Conservation (phyloP, 106 monocot species). For the Xerophyta viscosa region DNA sequence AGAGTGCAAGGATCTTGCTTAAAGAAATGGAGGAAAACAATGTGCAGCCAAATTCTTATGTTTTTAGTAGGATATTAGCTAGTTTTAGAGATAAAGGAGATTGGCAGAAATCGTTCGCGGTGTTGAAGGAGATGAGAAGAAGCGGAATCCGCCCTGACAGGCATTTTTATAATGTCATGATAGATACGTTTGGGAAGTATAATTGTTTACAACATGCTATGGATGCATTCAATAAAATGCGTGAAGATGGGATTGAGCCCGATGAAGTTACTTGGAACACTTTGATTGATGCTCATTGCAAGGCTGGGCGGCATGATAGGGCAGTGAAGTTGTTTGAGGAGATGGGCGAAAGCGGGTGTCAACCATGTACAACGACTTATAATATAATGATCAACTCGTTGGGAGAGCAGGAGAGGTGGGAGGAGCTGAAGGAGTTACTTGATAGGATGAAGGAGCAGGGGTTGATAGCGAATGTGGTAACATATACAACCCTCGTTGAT, state of each 20-base stretch:
- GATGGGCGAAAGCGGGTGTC: constrained; percentile 53
- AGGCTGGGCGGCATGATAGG: constrained; percentile 53
- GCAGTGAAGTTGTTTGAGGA: constrained; percentile 66
- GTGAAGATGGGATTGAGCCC: constrained; percentile 61
- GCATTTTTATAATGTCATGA: constrained; percentile 98
- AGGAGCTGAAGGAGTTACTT: constrained; percentile 49
- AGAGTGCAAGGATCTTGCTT: constrained; percentile 68
- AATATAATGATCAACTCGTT: constrained; percentile 84
- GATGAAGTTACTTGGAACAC: constrained; percentile 88
- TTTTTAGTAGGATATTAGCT: constrained; percentile 75
- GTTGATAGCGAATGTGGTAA: constrained; percentile 66
- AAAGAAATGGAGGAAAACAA: constrained; percentile 84
- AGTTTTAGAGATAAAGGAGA: constrained; percentile 78
- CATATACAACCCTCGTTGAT: constrained; percentile 93
- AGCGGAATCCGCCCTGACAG: constrained; percentile 63
- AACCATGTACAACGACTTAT: constrained; percentile 65
- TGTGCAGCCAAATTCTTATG: constrained; percentile 62
- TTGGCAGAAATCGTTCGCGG: constrained; percentile 82
- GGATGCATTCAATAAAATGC: constrained; percentile 83
- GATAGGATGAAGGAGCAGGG: constrained; percentile 58
- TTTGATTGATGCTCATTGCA: constrained; percentile 71
- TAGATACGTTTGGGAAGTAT: constrained; percentile 83
- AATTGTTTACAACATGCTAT: constrained; percentile 71
- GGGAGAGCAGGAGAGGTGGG: constrained; percentile 69
- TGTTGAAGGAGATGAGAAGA: constrained; percentile 75